A percentile compares a stretch with the other conserved stretches of the same genome.
Conservation (phyloP, 768 basidiomycete genomes). For the Hericium coralloides region DNA sequence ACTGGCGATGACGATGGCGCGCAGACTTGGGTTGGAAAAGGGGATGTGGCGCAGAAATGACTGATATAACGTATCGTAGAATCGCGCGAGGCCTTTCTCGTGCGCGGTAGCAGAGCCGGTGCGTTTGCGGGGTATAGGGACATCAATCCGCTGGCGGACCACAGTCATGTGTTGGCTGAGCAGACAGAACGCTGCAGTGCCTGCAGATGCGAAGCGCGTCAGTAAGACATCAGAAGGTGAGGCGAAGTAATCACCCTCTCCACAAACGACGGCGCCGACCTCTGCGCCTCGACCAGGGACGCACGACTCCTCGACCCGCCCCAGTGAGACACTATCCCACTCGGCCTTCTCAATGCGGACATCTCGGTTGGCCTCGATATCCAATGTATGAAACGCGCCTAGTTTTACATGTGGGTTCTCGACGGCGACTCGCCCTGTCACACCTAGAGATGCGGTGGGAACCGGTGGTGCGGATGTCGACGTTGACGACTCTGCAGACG, state of each 20-base stretch:
- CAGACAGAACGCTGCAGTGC: slow-evolving; percentile 88
- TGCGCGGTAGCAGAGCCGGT: slow-evolving; percentile 78
- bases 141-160: slow-evolving; percentile 81
- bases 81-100: slow-evolving; percentile 83
- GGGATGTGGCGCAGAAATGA: slow-evolving; percentile 89
- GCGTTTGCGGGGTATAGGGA: slow-evolving; percentile 84
- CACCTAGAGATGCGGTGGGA: slow-evolving; percentile 59
- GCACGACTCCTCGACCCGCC: slow-evolving; percentile 80
- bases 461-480: slow-evolving; percentile 21
- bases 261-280: slow-evolving; percentile 91
- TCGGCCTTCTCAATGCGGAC: slow-evolving; percentile 87
- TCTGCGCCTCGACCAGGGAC: slow-evolving; percentile 94
- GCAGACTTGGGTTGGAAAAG: slow-evolving; percentile 58
- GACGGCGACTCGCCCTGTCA: slow-evolving; percentile 75
- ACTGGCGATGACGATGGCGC: slow-evolving; percentile 91
- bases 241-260: slow-evolving; percentile 55
- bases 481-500: slow-evolving; percentile 31
- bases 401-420: slow-evolving; percentile 89
- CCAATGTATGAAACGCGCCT: slow-evolving; percentile 92
- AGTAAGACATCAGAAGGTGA: background rate
- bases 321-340: slow-evolving; percentile 87
- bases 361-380: slow-evolving; percentile 85
- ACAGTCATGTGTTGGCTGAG: slow-evolving; percentile 96
- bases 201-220: slow-evolving; percentile 19
- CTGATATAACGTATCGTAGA: slow-evolving; percentile 78